phyloP scores from a whole-genome alignment of 2,329 filamentous ascomycete genomes.

The Trichoderma sp. region DNA sequence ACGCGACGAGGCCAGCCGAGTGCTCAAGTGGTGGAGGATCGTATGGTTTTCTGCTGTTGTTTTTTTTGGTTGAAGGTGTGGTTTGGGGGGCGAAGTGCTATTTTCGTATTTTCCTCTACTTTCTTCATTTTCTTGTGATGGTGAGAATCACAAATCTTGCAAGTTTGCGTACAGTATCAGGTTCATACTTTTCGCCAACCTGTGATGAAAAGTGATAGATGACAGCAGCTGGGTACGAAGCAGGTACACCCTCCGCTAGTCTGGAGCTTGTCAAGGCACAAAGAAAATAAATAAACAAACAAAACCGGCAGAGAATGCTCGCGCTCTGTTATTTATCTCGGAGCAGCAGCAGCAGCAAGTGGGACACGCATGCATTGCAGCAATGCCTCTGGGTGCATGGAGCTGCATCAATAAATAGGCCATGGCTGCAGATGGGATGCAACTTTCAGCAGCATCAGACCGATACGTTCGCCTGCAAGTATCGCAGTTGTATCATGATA shows the following conservation, averaged over 20 bases:
- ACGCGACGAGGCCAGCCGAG: constrained; percentile 1
- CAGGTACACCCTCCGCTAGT: neutral
- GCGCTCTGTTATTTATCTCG: neutral
- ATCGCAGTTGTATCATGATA: neutral
- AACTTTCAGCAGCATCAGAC: neutral
- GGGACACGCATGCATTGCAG: neutral
- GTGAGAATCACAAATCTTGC: neutral
- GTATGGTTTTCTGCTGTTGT: neutral
- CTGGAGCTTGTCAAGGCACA: neutral
- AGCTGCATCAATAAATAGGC: neutral
- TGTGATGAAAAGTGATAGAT: neutral
- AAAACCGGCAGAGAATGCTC: neutral
- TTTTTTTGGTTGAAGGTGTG: neutral
- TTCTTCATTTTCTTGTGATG: neutral
- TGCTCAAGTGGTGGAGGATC: neutral
- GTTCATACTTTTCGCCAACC: neutral
- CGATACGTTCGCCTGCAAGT: neutral
- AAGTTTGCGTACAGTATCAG: neutral
- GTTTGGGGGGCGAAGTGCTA: neutral
- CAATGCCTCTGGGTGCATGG: neutral
- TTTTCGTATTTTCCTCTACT: neutral
- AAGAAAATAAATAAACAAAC: neutral
- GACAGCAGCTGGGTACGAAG: neutral
- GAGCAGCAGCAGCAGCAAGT: neutral
- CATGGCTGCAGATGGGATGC: neutral